Conservation (phyloP, 176 grass and related monocot genomes). For the Oryza glaberrima region DNA sequence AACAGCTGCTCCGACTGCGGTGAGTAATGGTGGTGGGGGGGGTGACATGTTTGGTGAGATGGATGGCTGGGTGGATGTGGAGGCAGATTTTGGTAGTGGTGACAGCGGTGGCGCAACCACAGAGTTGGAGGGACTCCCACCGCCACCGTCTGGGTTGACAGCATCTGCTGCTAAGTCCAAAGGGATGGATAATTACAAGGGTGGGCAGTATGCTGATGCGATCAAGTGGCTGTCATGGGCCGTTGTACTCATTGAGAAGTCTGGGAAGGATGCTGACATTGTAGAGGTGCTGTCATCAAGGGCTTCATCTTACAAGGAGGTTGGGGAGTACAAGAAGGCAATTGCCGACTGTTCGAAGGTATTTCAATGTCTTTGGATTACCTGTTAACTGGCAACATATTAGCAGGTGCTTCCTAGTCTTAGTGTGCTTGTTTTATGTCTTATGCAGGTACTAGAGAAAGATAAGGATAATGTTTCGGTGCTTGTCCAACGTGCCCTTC, state of each 20-base stretch:
- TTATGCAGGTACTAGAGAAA: slow-evolving; percentile 74
- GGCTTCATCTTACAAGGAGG: slow-evolving; percentile 98
- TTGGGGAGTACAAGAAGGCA: slow-evolving; percentile 99
- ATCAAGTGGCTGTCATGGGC: slow-evolving; percentile 99
- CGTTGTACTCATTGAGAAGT: slow-evolving; percentile 76
- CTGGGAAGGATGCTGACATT: slow-evolving; percentile 60
- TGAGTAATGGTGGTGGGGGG: slow-evolving; percentile 30
- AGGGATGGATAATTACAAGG: slow-evolving; percentile 95
- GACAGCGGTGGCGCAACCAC: slow-evolving; percentile 66
- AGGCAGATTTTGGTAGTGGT: slow-evolving; percentile 63
- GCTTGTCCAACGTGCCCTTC: slow-evolving; percentile 85
- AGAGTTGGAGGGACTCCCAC: slow-evolving; percentile 84
- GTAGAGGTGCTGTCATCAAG: slow-evolving; percentile 86
- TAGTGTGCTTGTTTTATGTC: slow-evolving; percentile 29
- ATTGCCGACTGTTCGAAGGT: slow-evolving; percentile 99
- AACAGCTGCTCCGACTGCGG: slow-evolving; percentile 37
- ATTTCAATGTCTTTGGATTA: neutral
- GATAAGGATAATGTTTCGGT: slow-evolving; percentile 82
- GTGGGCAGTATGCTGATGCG: slow-evolving; percentile 94
- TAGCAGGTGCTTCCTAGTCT: neutral
- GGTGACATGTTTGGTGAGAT: slow-evolving; percentile 75
- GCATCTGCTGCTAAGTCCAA: slow-evolving; percentile 69
- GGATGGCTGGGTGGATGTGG: slow-evolving; percentile 86
- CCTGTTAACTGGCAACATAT: neutral
- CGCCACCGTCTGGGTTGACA: slow-evolving; percentile 78